Base-by-base conservation (phyloP, 1,284 basidiomycete species). In the Peniophora sp. region DNA sequence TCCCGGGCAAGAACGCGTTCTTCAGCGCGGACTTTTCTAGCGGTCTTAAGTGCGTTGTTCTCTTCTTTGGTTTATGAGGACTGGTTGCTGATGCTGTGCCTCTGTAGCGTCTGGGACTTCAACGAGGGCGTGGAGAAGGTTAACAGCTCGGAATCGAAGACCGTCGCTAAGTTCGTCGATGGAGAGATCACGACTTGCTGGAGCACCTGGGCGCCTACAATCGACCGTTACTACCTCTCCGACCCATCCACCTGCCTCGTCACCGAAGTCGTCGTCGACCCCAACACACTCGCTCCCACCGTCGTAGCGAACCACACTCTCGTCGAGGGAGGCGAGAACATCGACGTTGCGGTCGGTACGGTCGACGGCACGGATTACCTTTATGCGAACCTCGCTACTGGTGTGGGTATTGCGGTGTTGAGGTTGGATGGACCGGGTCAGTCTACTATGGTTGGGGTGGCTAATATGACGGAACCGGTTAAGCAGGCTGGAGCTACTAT, bases 121-220 rank as follows among this genome's bases (percentile, higher is more conserved):
- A 48, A 46, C 34, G 27, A 48, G 34, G 46, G 34, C 43, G 23
- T 48, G 6, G 44, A 45, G 17, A 20, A n/a, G 11, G 52, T 38
- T 10, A 53, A 53, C 17, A 45, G 53, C 6, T 45, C 53, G 14
- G 61, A 58, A 24, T 24, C 44, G 14, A 57, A 56, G 20, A 67
- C 65, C 9, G 63, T 63, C 14, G 63, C 59, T 3, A 60, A 65
- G 2, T 49, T 63, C 10, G 67, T 73, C 44, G 53, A 59, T 10
- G 70, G 69, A 10, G 70, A 73, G 58, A 53, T 47, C 11, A 72
- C 70, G 9, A 70, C 66, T 3, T 74, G 72, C 61, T 74, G 72
- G 73, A 66, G 66, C 17, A 62, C 61, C 45, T 72, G 69, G 60
- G 69, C 67, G 53, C 55, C 57, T 34, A 65, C 66, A 59, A 72